These are phyloP conservation scores for Jackrogersella minutella DNA, from an alignment of 495 filamentous ascomycete genomes.

Conservation along the genomic window DNA sequence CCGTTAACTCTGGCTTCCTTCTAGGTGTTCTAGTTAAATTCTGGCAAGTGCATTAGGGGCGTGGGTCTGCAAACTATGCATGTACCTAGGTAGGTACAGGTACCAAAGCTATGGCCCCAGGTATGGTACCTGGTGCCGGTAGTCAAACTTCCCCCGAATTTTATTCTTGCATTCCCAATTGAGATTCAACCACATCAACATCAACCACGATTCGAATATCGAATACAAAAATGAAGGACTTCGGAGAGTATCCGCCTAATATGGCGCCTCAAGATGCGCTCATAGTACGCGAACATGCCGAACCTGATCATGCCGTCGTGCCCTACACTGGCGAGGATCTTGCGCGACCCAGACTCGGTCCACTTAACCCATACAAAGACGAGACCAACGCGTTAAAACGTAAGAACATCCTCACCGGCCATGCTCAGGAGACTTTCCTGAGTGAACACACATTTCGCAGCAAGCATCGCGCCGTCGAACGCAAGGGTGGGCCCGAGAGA, in stretches of 20 bases:
- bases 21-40: too few relatives aligned
- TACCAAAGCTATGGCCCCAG: neutral
- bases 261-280: slow-evolving; percentile 65
- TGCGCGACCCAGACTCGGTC: slow-evolving; percentile 71
- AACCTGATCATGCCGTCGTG: slow-evolving; percentile 64
- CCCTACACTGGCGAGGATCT: slow-evolving; percentile 74
- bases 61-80: too few relatives aligned
- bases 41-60: too few relatives aligned
- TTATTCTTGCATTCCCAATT: too few relatives aligned
- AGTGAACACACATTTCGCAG: slow-evolving; percentile 87
- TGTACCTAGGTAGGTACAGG: neutral
- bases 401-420: slow-evolving; percentile 90
- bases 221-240: slow-evolving; percentile 66
- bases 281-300: slow-evolving; percentile 58
- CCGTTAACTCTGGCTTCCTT: too few relatives aligned
- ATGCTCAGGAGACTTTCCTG: slow-evolving; percentile 85
- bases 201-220: slow-evolving; percentile 9
- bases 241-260: slow-evolving; percentile 64
- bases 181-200: slow-evolving; percentile 15
- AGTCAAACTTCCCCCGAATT: too few relatives aligned
- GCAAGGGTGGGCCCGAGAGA: slow-evolving; percentile 54
- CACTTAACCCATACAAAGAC: slow-evolving; percentile 81
- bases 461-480: slow-evolving; percentile 79
- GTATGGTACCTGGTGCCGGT: too few relatives aligned
- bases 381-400: slow-evolving; percentile 70